Evolutionary conservation across 192 early-diverging fungal genomes (phyloP), one percentile per base, ranked within the genome.

Genomic region (Dispira parvispora): DNA sequence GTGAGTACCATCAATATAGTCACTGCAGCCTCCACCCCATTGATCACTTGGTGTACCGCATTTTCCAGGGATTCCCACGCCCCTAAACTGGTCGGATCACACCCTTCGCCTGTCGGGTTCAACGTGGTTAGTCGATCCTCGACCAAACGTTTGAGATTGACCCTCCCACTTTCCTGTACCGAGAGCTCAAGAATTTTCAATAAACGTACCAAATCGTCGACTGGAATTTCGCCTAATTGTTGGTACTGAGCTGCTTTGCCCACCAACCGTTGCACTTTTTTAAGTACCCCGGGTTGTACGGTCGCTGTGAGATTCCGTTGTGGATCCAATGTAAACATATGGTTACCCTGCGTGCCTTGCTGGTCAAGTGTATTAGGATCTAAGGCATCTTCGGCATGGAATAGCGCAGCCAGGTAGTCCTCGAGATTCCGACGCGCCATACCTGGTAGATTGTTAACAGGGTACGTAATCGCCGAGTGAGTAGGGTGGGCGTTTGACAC

Each of bases 191-290:
- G 57, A 1, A 60, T 12, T 43, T 60, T 60, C 38, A 60, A 27
- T 14, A 60, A 42, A 18, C 57, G 57, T 13, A 27, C 57, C 21
- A 60, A 21, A 21, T 11, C 12, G 42, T 43, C 57, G 38, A 21
- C 21, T 2, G 25, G 13, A 32, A 42, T 43, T 18, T 43, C 38
- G 57, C 10, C 12, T 32, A 60, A 13, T 13, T 60, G 57, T 43
- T 60, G 57, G 27, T 60, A 60, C 38, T 60, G 57, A 14, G 13
- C 57, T 1, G 57, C 57, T 42, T 60, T 60, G 27, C 14, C 57
- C 0, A 43, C 21, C 8, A 14, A 28, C 2, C 57, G 57, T 3
- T 50, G 16, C 21, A 50, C 16, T 8, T 50, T 50, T 50, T 23
- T 23, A 20, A 50, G 18, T 50, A 23, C 47, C 21, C 21, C 2